phyloP scores from a whole-genome alignment of 345 rosid species.

The Jatropha curcas region DNA sequence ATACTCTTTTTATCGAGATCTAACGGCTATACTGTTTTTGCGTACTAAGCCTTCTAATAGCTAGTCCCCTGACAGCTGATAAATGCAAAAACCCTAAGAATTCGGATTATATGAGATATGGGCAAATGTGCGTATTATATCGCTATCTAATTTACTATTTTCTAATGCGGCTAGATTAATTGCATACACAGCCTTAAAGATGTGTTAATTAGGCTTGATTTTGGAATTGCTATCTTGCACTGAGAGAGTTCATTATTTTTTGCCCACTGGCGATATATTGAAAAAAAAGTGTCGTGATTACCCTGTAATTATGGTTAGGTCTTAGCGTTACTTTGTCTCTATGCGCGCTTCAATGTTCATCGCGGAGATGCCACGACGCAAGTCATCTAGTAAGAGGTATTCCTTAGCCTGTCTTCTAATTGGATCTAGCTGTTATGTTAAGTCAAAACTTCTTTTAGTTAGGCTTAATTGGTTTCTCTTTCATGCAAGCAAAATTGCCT shows the following conservation, averaged over 20 bases:
- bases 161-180: constrained; percentile 53
- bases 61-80: constrained; percentile 37
- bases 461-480: constrained; percentile 47
- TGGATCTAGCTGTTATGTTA: constrained; percentile 53
- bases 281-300: constrained; percentile 45
- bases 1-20: constrained; percentile 28
- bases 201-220: constrained; percentile 42
- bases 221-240: constrained; percentile 49
- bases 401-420: constrained; percentile 39
- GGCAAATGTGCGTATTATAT: constrained; percentile 55
- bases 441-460: constrained; percentile 43
- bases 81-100: constrained; percentile 18
- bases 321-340: too few relatives aligned
- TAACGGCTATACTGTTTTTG: constrained; percentile 27
- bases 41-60: constrained; percentile 34
- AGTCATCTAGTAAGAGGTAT: constrained; percentile 43
- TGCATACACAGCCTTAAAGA: constrained; percentile 40
- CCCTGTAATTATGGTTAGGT: neutral
- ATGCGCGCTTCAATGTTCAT: neutral
- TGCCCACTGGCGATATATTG: constrained; percentile 52
- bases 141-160: constrained; percentile 43
- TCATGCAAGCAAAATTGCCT: constrained; percentile 46
- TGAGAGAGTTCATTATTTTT: constrained; percentile 69
- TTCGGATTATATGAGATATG: constrained; percentile 48
- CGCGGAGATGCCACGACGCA: constrained; percentile 28